Evolutionary conservation across 2,329 filamentous ascomycete genomes (phyloP).

Genomic region (Cladosporium sp.): DNA sequence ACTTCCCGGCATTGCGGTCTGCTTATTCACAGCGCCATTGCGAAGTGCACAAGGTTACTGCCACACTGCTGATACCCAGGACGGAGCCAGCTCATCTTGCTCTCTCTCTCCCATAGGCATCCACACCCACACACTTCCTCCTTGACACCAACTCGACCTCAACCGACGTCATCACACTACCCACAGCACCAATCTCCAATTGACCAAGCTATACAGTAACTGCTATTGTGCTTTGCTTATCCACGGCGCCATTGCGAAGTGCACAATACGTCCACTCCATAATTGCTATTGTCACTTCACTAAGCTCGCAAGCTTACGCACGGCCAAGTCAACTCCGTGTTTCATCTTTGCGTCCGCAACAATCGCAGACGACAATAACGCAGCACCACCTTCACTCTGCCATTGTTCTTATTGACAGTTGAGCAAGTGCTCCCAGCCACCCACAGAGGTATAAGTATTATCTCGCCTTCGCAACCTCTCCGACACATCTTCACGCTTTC

Average conservation of each 20-base stretch:
- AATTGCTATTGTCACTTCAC: neutral
- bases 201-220: neutral
- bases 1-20: too few relatives aligned
- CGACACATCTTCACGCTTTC: slow-evolving; percentile 2
- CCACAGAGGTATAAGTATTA: neutral
- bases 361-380: slow-evolving; percentile 15
- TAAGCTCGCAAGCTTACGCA: neutral
- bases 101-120: neutral
- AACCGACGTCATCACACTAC: neutral
- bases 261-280: neutral
- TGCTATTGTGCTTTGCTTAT: neutral
- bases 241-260: neutral
- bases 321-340: slow-evolving; percentile 10
- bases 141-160: neutral
- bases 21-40: neutral
- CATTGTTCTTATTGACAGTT: slow-evolving; percentile 1
- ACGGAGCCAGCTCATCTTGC: neutral
- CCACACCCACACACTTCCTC: neutral
- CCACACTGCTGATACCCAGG: neutral
- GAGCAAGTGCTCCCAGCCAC: neutral
- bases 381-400: neutral
- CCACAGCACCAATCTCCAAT: neutral
- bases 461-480: neutral
- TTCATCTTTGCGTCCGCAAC: slow-evolving; percentile 9
- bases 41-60: too few relatives aligned